Evolutionary conservation across 306 rosid genomes (phyloP), one percentile per base, ranked within the genome.

Genomic region (Amphicarpaea edgeworthii): DNA sequence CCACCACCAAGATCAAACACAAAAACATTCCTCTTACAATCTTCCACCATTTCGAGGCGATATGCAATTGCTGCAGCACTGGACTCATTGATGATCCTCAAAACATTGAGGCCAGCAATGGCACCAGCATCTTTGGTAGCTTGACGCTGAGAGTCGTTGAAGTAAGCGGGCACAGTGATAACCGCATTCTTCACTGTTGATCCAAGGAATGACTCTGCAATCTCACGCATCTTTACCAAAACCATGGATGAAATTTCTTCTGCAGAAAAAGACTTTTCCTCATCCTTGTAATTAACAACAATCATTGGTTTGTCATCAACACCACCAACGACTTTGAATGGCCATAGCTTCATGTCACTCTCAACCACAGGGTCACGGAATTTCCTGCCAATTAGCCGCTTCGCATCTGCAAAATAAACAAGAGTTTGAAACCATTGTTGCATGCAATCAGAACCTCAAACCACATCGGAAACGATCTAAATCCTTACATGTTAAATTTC

Each of bases 221-320:
- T 80, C 80, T 87, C 88, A 3, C 83, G 84, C 94, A 89, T 85
- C 79, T 89, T 89, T 0, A 19, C 20, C 2, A 86, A 82, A 16
- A 88, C 79, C 85, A 84, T 87, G 6, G 90, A 87, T 1, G 88
- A 84, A 0, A 86, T 74, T 82, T 88, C 75, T 49, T 85, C 92
- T 0, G 88, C 84, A 0, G 65, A 10, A 20, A 88, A 54, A 1
- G 59, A 65, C 20, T 57, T 82, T 3, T 86, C 87, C 23, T 82
- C 69, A 6, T 62, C 72, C 16, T 82, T 82, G 23, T 79, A 79
- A 7, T 46, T 2, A 5, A 83, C 86, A 4, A 40, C 68, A 57
- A 87, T 79, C 78, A 79, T 76, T 0, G 90, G 90, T 3, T 87
- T 82, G 66, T 84, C 88, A 19, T 74, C 53, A 11, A 34, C 70